Evolutionary conservation across 1,284 basidiomycete genomes (phyloP).

Genomic region (Ceratobasidium sp.): DNA sequence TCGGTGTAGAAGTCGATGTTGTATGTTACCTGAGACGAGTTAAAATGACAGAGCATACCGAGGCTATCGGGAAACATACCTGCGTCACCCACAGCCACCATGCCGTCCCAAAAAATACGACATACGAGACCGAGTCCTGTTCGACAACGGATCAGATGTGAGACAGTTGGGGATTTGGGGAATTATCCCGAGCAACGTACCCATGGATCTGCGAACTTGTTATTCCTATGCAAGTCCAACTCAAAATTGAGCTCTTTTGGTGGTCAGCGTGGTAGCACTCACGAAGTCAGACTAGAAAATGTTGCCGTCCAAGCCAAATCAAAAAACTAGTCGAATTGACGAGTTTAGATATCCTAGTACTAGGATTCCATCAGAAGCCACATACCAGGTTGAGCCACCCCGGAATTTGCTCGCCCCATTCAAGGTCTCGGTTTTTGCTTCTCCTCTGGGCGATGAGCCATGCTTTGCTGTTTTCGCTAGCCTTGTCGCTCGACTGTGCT

Average conservation of each 20-base stretch:
- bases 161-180: neutral
- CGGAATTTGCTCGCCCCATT: slow-evolving; percentile 27
- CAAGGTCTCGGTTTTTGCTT: neutral
- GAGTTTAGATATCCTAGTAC: neutral
- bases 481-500: neutral
- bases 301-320: slow-evolving; percentile 30
- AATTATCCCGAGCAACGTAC: neutral
- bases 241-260: neutral
- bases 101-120: slow-evolving; percentile 21
- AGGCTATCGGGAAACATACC: neutral
- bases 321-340: slow-evolving; percentile 2
- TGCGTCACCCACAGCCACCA: slow-evolving; percentile 34
- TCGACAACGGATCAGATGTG: neutral
- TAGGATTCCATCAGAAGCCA: no score
- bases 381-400: slow-evolving; percentile 23
- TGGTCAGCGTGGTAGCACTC: neutral
- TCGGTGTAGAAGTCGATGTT: slow-evolving; percentile 35
- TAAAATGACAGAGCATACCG: neutral
- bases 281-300: slow-evolving; percentile 28
- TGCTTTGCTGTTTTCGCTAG: neutral
- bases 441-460: neutral
- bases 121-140: slow-evolving; percentile 34
- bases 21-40: neutral
- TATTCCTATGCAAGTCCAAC: slow-evolving; percentile 1
- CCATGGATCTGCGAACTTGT: slow-evolving; percentile 35